A percentile compares a stretch with the other conserved stretches of the same genome.
Conservation (phyloP, 179 eudicot genomes). For the Beta lomatogona region DNA sequence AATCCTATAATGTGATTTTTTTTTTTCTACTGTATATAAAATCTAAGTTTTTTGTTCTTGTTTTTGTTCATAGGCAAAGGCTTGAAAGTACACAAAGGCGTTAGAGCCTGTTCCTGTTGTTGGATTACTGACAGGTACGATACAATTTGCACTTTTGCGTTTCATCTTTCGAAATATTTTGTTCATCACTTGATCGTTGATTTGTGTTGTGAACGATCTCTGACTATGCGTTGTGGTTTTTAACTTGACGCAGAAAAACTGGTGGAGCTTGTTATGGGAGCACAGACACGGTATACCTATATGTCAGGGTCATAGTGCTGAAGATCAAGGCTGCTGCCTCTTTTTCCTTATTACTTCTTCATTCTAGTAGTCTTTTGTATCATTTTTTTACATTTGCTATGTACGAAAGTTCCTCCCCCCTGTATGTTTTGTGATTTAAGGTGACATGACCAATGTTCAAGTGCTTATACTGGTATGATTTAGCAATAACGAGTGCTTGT, state of each 20-base stretch:
- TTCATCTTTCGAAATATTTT: neutral
- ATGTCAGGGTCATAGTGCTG: slow-evolving; percentile 82
- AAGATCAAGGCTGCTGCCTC: neutral
- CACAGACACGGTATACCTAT: slow-evolving; percentile 92
- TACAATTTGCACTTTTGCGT: neutral
- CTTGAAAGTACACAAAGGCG: slow-evolving; percentile 68
- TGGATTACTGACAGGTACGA: slow-evolving; percentile 80
- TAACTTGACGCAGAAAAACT: slow-evolving; percentile 66
- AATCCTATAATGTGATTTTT: neutral
- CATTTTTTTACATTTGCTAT: neutral
- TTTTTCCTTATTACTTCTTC: neutral
- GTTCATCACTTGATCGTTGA: neutral
- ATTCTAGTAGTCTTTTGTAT: neutral
- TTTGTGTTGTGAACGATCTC: neutral
- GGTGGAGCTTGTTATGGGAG: slow-evolving; percentile 85
- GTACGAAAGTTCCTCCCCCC: slow-evolving; percentile 13
- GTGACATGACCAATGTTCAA: neutral
- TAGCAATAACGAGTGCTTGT: neutral
- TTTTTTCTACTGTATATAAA: neutral
- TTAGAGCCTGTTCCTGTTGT: slow-evolving; percentile 81
- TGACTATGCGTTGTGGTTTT: neutral
- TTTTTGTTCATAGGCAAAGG: slow-evolving; percentile 58
- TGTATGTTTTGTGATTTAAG: neutral
- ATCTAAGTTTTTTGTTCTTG: neutral
- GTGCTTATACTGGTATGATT: neutral